Percentiles rank a stretch among this genome's conserved stretches.
Conservation (phyloP, 208 protist genomes). For the Trichomonas tenax region DNA sequence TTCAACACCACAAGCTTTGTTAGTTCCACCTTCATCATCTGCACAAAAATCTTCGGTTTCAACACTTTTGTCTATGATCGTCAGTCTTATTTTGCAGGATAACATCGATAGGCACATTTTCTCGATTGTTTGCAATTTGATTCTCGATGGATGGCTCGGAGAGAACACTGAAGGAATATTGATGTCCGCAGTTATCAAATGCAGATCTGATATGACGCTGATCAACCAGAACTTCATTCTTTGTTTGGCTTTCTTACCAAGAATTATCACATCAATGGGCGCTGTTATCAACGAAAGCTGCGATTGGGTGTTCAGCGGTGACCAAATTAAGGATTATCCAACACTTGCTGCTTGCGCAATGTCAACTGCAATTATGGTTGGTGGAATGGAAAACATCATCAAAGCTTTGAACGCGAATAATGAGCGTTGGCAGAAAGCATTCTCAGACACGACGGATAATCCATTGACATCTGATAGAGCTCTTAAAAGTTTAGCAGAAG, state of each 20-base stretch:
- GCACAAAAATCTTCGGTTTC: background rate
- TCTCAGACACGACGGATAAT: background rate
- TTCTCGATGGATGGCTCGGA: background rate
- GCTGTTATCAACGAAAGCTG: background rate
- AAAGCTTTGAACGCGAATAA: background rate
- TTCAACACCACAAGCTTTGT: background rate
- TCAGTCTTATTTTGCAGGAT: background rate
- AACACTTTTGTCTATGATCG: background rate
- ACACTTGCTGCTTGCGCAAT: background rate
- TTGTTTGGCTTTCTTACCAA: background rate
- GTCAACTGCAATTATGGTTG: background rate
- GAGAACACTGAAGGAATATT: background rate
- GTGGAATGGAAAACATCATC: background rate
- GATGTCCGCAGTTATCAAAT: background rate
- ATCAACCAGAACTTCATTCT: background rate
- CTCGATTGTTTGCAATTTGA: background rate
- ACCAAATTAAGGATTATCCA: background rate
- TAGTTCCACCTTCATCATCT: background rate
- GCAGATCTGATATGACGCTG: background rate
- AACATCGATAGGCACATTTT: background rate
- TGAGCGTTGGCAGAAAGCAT: background rate
- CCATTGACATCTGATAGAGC: background rate
- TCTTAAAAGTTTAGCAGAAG: background rate
- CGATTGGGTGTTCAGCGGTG: background rate
- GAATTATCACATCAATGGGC: background rate